Evolutionary conservation across 1,284 basidiomycete genomes (phyloP).

Genomic region (Boletus smithii): DNA sequence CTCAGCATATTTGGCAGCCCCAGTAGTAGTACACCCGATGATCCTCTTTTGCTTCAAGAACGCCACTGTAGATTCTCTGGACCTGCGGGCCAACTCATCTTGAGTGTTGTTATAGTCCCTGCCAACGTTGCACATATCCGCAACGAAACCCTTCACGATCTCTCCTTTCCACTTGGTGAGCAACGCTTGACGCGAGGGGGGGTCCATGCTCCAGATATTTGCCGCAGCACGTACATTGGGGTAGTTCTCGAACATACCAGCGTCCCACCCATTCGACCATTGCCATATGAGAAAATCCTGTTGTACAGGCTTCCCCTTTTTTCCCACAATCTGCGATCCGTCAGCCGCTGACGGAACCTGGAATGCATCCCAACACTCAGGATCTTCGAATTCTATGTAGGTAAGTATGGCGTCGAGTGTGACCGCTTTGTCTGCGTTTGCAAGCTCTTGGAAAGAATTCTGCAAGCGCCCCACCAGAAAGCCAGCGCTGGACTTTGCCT

Average conservation of each 20-base stretch:
- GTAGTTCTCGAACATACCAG: slow-evolving; percentile 39
- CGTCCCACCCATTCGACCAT: slow-evolving; percentile 44
- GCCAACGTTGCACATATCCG: slow-evolving; percentile 37
- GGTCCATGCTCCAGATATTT: slow-evolving; percentile 46
- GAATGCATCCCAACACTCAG: slow-evolving; percentile 47
- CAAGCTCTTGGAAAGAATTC: slow-evolving; percentile 34
- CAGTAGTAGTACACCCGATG: slow-evolving; percentile 66
- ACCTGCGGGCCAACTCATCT: slow-evolving; percentile 38
- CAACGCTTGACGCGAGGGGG: slow-evolving; percentile 31
- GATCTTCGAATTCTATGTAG: slow-evolving; percentile 46
- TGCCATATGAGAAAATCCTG: slow-evolving; percentile 43
- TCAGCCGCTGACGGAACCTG: slow-evolving; percentile 39
- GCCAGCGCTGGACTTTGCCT: slow-evolving; percentile 30
- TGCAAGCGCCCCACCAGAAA: slow-evolving; percentile 30
- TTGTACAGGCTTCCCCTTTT: slow-evolving; percentile 35
- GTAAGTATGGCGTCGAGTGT: slow-evolving; percentile 35
- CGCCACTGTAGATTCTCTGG: slow-evolving; percentile 34
- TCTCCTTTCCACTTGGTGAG: slow-evolving; percentile 41
- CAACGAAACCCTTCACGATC: slow-evolving; percentile 39
- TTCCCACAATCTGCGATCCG: slow-evolving; percentile 44
- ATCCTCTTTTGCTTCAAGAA: slow-evolving; percentile 51
- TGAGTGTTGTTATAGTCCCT: slow-evolving; percentile 43
- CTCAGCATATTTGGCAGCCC: slow-evolving; percentile 55
- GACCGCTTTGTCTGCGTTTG: slow-evolving; percentile 15
- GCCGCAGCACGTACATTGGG: slow-evolving; percentile 26